phyloP scores from a whole-genome alignment of 306 rosid species.

The Cucumis melo region DNA sequence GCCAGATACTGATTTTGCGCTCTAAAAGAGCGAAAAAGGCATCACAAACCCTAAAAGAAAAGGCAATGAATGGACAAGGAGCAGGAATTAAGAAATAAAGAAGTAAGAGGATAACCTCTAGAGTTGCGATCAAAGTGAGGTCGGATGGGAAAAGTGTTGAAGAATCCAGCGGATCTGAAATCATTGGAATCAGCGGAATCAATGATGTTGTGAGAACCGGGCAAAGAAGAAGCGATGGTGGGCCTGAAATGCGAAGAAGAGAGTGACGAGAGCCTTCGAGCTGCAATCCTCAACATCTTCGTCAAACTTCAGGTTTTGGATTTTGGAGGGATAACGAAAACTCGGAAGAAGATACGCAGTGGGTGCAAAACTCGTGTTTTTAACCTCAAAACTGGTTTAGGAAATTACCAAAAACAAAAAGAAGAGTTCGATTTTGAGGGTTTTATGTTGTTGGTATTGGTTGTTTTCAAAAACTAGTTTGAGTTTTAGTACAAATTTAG shows the following conservation, averaged over 20 bases:
- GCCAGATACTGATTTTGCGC: neutral
- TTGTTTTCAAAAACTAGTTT: no score
- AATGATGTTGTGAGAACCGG: constrained; percentile 13
- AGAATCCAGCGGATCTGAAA: constrained; percentile 17
- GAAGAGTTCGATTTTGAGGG: no score
- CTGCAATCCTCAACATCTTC: constrained; percentile 35
- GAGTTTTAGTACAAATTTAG: no score
- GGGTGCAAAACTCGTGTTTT: no score
- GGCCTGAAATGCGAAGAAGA: constrained; percentile 19
- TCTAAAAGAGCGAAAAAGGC: neutral
- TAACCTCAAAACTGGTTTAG: neutral
- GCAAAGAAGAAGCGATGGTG: constrained; percentile 12
- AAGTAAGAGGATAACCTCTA: constrained; percentile 20
- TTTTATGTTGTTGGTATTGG: no score
- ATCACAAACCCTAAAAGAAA: neutral
- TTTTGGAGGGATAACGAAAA: neutral
- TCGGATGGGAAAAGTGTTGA: neutral
- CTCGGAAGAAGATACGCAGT: neutral
- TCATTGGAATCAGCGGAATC: constrained; percentile 14
- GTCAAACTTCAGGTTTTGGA: neutral
- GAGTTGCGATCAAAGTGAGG: constrained; percentile 7
- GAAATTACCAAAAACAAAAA: no score
- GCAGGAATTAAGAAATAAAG: neutral
- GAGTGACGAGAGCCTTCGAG: constrained; percentile 31
- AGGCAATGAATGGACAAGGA: neutral